Evolutionary conservation across 1,139 yeast species (phyloP), one percentile per base, ranked within the genome.

Genomic region (Geotrichum restrictum): DNA sequence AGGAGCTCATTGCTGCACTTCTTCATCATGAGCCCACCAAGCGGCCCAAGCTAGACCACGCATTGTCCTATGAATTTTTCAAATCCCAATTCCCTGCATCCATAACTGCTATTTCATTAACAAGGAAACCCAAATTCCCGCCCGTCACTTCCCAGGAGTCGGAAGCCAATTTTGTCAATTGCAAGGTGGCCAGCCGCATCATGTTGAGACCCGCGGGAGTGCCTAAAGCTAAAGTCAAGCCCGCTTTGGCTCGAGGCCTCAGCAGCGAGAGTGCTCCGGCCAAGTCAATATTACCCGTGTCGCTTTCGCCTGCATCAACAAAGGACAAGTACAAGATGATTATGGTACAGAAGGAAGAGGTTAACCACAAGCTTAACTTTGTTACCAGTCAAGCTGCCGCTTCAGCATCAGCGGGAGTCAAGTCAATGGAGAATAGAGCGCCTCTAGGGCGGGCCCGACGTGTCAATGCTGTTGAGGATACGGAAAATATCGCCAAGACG

Each of bases 251-350:
- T 27, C 39, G 34, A 6, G 21, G 18, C n/a, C 18, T 36, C 7
- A 40, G 43, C 33, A 32, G 43, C 21, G 51, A 42, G 7, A 21
- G 27, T 3, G 29, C 33, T 13, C 46, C 45, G 14, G 46, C 49
- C 11, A 45, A 52, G 33, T 19, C 44, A 19, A 41, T 91, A 60
- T 75, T 91, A 60, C 98, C 98, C 41, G 85, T 83, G 61, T 86
- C 96, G 1, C 77, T 91, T 64, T 89, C 97, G 29, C 98, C 98
- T 14, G 93, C 93, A 60, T 91, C 89, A 62, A 88, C 96, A 48
- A 85, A 83, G 67, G 83, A 78, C 69, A 91, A 91, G 70, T 91
- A 91, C 70, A 85, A 84, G 68, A 95, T 88, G 61, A 68, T 70
- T 24, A 62, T 62, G 55, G 63, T 68, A 32, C 61, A 63, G 32